Base-by-base conservation (phyloP, 495 filamentous ascomycete genomes). In the Staphylotrichum tortipilum region DNA sequence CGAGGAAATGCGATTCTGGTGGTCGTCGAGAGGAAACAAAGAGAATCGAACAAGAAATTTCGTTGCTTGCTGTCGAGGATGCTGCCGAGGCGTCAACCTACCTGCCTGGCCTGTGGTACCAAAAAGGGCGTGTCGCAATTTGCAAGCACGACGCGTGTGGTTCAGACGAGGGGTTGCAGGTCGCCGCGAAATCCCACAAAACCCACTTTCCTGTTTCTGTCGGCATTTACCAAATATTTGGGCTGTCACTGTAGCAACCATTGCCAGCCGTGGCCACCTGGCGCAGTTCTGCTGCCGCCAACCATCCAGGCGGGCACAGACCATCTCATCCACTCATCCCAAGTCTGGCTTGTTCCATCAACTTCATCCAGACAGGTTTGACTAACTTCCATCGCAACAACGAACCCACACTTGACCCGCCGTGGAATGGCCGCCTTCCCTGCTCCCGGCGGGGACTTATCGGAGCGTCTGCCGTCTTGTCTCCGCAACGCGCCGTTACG, bases 171-270 rank as follows among this genome's bases (percentile, higher is more conserved):
- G 52, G 52, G 52, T 48, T 36, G 53, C 44, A 26, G 24, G 43
- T 39, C 48, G 48, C 47, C 47, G 28, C 38, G 18, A 52, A 42
- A n/a, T n/a, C n/a, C n/a, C 41, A 28, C 31, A 19, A 34, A 35
- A 12, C 23, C 30, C 39, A 31, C 38, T 41, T 50, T 28, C 41
- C 33, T 39, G 38, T 54, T 54, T 54, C 23, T 41, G 18, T 45
- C 18, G 14, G 9, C 17, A 4, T 18, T n/a, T 12, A 56, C 47
- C 33, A 63, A 63, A 44, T 54, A 58, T 49, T 48, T 15, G 41
- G 18, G 45, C 8, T 3, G 51, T 63, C 52, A 35, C 54, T 49
- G 58, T 52, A 54, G 55, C 57, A 61, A 63, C 60, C 18, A 7
- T 0, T 9, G 17, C 18, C 57, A 52, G 50, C 54, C 55, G 57